phyloP scores from a whole-genome alignment of 176 grass and related monocot species.

The Carex cristatella region DNA sequence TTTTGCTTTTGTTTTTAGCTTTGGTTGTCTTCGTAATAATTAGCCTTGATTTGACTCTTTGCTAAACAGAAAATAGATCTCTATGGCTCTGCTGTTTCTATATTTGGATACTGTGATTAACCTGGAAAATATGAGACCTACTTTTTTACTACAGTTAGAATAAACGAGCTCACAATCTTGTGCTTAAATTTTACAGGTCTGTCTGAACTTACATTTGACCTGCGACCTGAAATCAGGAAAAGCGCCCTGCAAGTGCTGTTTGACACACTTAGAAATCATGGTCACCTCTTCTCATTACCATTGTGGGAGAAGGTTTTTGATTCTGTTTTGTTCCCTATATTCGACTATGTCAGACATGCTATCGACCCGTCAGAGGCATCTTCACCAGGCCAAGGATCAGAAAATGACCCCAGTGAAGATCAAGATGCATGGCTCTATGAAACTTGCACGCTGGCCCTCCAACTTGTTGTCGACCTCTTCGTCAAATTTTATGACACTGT shows the following conservation, averaged over 20 bases:
- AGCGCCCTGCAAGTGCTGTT: conserved; percentile 96
- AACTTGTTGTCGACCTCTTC: conserved; percentile 98
- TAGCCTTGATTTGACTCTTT: conserved; percentile 24
- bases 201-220: conserved; percentile 96
- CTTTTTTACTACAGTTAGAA: neutral
- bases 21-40: conserved; percentile 13
- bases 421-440: conserved; percentile 99
- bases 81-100: neutral
- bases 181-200: conserved; percentile 58
- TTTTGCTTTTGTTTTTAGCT: conserved; percentile 12
- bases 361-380: conserved; percentile 77
- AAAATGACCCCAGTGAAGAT: conserved; percentile 69
- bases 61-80: neutral
- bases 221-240: conserved; percentile 97
- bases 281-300: conserved; percentile 93
- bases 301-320: conserved; percentile 99
- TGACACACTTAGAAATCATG: conserved; percentile 97
- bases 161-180: conserved; percentile 17
- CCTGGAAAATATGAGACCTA: neutral
- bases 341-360: conserved; percentile 96
- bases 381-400: conserved; percentile 52
- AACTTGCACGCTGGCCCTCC: conserved; percentile 95
- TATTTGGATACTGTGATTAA: neutral
- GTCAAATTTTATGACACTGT: conserved; percentile 97
- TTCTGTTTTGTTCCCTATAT: conserved; percentile 99